Percentiles rank a stretch among this genome's conserved stretches.
These are phyloP conservation scores for Miscanthus lutarioriparius DNA, from an alignment of 176 grass and related monocot species.

Conservation along the genomic window DNA sequence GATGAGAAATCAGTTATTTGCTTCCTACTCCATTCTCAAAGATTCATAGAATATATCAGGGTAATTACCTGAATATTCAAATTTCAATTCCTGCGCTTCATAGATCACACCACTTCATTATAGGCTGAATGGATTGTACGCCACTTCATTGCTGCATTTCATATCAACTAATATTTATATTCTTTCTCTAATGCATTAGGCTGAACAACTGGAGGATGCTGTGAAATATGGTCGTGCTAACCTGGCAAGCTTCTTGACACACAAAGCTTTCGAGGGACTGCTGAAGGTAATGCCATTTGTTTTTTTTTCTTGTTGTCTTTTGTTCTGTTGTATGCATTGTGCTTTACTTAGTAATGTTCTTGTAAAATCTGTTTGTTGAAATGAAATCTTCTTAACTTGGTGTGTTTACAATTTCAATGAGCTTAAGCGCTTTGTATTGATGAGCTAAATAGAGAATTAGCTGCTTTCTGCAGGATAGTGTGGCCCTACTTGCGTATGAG, in stretches of 20 bases:
- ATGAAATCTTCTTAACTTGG: conserved; percentile 27
- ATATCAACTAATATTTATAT: conserved; percentile 3
- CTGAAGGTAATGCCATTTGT: conserved; percentile 56
- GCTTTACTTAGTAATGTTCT: neutral
- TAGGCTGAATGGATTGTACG: neutral
- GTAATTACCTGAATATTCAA: conserved; percentile 50
- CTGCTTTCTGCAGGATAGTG: conserved; percentile 56
- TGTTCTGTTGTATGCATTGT: conserved; percentile 19
- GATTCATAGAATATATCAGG: conserved; percentile 91
- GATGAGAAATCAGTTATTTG: conserved; percentile 87
- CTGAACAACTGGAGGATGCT: conserved; percentile 69
- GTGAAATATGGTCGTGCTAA: conserved; percentile 72
- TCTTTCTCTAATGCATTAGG: conserved; percentile 45
- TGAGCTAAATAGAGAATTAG: conserved; percentile 28
- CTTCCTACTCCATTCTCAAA: conserved; percentile 96
- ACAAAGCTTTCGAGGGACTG: conserved; percentile 70
- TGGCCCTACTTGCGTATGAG: conserved; percentile 78
- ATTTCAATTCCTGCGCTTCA: conserved; percentile 16
- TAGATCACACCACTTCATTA: neutral
- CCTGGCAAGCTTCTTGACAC: conserved; percentile 64
- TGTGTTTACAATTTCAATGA: conserved; percentile 8
- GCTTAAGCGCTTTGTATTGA: neutral
- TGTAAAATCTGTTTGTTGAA: neutral
- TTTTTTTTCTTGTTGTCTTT: conserved; percentile 23
- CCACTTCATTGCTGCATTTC: neutral